phyloP scores from a whole-genome alignment of 1,284 basidiomycete species.

The Neonothopanus nambi region DNA sequence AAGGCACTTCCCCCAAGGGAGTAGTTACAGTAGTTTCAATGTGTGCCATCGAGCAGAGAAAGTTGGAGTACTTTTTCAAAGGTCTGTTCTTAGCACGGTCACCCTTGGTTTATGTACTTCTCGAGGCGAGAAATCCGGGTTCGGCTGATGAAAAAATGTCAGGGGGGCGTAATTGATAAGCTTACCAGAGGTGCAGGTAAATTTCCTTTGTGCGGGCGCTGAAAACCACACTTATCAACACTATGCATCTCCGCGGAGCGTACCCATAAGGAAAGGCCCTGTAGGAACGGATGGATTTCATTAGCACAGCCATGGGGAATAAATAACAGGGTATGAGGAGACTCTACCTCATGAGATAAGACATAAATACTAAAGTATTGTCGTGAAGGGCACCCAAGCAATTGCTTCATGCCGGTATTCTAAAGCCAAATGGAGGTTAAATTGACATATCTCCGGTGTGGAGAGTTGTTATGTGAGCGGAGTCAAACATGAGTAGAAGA shows the following conservation, averaged over 20 bases:
- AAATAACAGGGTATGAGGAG: too few relatives aligned
- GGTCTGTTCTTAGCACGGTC: not conserved
- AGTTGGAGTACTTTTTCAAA: too few relatives aligned
- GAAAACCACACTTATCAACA: constrained; percentile 3
- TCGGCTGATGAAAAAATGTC: constrained; percentile 8
- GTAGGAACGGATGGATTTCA: not conserved
- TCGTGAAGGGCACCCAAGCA: too few relatives aligned
- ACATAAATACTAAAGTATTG: too few relatives aligned
- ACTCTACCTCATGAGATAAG: too few relatives aligned
- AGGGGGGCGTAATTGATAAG: constrained; percentile 11
- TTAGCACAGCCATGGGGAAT: not conserved
- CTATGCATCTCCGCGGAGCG: constrained; percentile 11
- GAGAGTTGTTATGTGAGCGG: too few relatives aligned
- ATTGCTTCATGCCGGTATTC: too few relatives aligned
- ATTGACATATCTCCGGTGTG: too few relatives aligned
- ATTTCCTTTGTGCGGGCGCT: constrained; percentile 1
- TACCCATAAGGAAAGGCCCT: not conserved
- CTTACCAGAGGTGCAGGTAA: constrained; percentile 4
- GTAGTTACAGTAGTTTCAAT: constrained; percentile 7
- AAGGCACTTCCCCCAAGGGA: constrained; percentile 11
- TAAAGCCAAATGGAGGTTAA: too few relatives aligned
- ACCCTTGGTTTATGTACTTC: not conserved
- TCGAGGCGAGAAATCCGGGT: not conserved
- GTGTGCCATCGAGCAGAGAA: constrained; percentile 9
- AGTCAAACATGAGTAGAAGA: too few relatives aligned